Percentiles rank a stretch among this genome's conserved stretches.
Evolutionary conservation across 2,329 filamentous ascomycete genomes (phyloP).

Genomic region (Cytospora chrysosperma): DNA sequence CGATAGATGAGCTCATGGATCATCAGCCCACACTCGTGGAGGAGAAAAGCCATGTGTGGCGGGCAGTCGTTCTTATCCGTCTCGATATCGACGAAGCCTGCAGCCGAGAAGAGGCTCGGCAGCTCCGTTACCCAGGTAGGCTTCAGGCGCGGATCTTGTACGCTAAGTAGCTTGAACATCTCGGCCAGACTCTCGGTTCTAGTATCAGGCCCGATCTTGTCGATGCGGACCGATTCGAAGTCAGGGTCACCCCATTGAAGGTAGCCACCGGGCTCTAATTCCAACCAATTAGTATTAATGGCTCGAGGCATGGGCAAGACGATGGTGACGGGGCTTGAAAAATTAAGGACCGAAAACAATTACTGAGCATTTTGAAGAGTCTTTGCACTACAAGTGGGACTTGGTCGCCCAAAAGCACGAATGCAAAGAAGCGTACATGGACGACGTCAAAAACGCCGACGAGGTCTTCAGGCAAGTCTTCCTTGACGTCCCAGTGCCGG

Average conservation of each 20-base stretch:
- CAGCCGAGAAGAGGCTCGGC: background rate
- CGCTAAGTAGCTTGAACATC: background rate
- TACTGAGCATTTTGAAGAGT: constrained; percentile 27
- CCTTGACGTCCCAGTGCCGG: constrained; percentile 23
- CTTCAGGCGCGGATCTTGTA: background rate
- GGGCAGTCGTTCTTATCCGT: constrained; percentile 2
- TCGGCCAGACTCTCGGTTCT: background rate
- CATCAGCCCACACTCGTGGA: constrained; percentile 21
- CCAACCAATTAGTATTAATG: background rate
- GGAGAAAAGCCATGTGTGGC: background rate
- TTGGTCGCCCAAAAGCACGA: constrained; percentile 26
- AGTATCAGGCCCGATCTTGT: background rate
- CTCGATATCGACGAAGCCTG: background rate
- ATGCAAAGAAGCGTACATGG: constrained; percentile 28
- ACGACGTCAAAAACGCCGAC: constrained; percentile 27
- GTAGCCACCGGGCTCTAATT: constrained; percentile 1
- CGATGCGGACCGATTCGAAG: background rate
- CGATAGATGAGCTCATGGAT: constrained; percentile 29
- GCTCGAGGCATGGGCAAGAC: background rate
- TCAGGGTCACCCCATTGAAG: constrained; percentile 8
- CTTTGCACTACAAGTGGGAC: constrained; percentile 21
- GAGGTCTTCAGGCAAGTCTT: constrained; percentile 25
- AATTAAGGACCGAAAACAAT: background rate
- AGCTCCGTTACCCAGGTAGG: background rate
- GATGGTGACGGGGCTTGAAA: background rate